phyloP scores from a whole-genome alignment of 177 flowering plant genomes.

The Tripterygium wilfordii region DNA sequence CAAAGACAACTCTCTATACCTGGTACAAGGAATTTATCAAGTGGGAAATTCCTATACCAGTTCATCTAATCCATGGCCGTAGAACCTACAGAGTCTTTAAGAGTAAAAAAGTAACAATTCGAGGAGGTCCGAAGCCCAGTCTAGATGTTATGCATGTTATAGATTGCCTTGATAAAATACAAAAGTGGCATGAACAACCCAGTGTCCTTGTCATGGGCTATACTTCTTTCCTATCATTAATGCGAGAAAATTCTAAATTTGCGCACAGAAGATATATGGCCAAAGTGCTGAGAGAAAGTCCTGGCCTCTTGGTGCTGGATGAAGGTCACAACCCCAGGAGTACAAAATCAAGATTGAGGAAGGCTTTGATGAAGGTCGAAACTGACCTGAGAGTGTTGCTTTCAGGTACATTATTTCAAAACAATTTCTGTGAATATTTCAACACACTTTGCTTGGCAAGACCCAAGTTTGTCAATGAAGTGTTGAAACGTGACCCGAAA shows the following conservation, averaged over 20 bases:
- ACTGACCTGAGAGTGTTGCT: slow-evolving; percentile 72
- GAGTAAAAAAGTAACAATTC: slow-evolving; percentile 12
- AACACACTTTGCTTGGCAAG: slow-evolving; percentile 88
- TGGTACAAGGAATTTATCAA: slow-evolving; percentile 88
- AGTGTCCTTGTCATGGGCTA: slow-evolving; percentile 95
- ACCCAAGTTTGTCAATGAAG: slow-evolving; percentile 73
- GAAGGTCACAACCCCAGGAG: slow-evolving; percentile 99
- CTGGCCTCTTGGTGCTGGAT: slow-evolving; percentile 78
- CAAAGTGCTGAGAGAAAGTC: slow-evolving; percentile 56
- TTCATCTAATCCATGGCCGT: slow-evolving; percentile 70
- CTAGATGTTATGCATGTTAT: slow-evolving; percentile 67
- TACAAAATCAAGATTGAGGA: slow-evolving; percentile 76
- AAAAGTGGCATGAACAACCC: slow-evolving; percentile 83
- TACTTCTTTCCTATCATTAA: slow-evolving; percentile 66
- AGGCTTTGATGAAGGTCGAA: slow-evolving; percentile 74
- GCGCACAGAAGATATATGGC: slow-evolving; percentile 66
- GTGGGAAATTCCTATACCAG: slow-evolving; percentile 80
- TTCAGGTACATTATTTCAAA: slow-evolving; percentile 90
- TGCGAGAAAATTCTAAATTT: slow-evolving; percentile 54
- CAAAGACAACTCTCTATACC: slow-evolving; percentile 82
- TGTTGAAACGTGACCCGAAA: slow-evolving; percentile 54
- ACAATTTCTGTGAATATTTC: slow-evolving; percentile 89
- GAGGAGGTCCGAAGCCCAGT: slow-evolving; percentile 37
- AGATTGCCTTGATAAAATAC: slow-evolving; percentile 81
- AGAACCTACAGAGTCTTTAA: slow-evolving; percentile 38